phyloP scores from a whole-genome alignment of 495 filamentous ascomycete genomes.

The Delitschia confertaspora region DNA sequence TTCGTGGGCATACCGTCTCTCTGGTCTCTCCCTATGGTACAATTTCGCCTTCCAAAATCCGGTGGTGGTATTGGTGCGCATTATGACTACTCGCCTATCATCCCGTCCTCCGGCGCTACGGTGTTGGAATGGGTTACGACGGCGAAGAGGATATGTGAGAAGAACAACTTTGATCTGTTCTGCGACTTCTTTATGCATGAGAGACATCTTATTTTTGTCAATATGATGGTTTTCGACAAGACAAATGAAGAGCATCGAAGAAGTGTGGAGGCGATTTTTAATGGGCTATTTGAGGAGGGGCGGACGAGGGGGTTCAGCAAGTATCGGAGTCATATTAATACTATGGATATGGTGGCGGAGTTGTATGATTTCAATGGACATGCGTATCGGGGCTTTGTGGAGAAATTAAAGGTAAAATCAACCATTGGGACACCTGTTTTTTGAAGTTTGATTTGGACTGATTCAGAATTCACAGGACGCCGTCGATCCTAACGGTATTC shows the following conservation, averaged over 20 bases:
- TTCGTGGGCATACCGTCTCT: conserved; percentile 21
- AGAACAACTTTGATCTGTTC: conserved; percentile 22
- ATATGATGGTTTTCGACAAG: conserved; percentile 27
- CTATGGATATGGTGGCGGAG: conserved; percentile 19
- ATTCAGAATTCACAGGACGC: no score
- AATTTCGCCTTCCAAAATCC: conserved; percentile 17
- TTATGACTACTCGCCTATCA: conserved; percentile 23
- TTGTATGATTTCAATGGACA: conserved; percentile 23
- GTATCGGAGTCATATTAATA: conserved; percentile 23
- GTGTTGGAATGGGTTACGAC: conserved; percentile 22
- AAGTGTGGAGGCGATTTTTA: conserved; percentile 17
- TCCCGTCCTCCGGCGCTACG: conserved; percentile 14
- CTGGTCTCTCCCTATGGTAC: conserved; percentile 22
- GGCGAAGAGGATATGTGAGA: conserved; percentile 21
- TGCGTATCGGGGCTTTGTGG: conserved; percentile 20
- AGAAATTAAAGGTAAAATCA: conserved; percentile 24
- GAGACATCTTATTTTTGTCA: conserved; percentile 26
- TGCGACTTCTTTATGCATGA: conserved; percentile 30
- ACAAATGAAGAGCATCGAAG: conserved; percentile 13
- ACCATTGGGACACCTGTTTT: no score
- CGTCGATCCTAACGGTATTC: conserved; percentile 19
- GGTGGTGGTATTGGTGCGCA: conserved; percentile 22
- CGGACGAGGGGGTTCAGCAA: conserved; percentile 17
- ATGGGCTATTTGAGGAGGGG: conserved; percentile 20
- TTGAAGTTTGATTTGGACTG: no score